Percentiles rank a stretch among this genome's conserved stretches.
phyloP scores from a whole-genome alignment of 257 asterid genomes.

The Rauvolfia tetraphylla region DNA sequence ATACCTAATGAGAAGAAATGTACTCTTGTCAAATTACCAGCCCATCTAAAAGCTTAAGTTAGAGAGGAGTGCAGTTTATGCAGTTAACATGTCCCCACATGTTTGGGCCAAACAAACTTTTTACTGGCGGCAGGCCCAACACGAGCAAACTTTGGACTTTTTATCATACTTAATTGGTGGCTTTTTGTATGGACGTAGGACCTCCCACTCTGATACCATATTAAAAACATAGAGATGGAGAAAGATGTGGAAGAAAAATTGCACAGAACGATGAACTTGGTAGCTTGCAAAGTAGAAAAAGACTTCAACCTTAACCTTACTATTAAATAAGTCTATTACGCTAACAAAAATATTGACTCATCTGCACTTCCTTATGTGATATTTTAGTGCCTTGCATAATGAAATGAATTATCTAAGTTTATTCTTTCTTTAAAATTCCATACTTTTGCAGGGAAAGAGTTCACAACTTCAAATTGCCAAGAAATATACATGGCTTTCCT shows the following conservation, averaged over 20 bases:
- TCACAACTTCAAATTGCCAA: neutral
- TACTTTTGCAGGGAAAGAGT: neutral
- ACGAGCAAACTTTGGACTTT: neutral
- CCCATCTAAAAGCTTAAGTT: neutral
- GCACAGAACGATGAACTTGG: neutral
- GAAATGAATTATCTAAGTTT: neutral
- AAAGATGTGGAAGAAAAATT: neutral
- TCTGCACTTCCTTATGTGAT: neutral
- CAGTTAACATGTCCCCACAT: neutral
- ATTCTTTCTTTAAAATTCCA: neutral
- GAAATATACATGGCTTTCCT: neutral
- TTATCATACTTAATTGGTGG: neutral
- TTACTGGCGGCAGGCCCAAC: neutral
- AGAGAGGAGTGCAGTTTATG: neutral
- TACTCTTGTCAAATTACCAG: neutral
- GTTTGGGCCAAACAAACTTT: neutral
- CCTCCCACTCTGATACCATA: neutral
- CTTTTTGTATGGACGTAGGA: neutral
- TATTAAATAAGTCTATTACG: no score
- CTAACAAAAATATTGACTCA: no score
- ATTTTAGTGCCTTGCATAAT: neutral
- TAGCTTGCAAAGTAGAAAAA: neutral
- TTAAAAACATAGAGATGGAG: neutral
- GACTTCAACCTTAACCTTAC: neutral
- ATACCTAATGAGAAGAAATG: neutral